These are phyloP conservation scores for Agaricus sinodeliciosus DNA, from an alignment of 768 basidiomycete species.

Conservation along the genomic window DNA sequence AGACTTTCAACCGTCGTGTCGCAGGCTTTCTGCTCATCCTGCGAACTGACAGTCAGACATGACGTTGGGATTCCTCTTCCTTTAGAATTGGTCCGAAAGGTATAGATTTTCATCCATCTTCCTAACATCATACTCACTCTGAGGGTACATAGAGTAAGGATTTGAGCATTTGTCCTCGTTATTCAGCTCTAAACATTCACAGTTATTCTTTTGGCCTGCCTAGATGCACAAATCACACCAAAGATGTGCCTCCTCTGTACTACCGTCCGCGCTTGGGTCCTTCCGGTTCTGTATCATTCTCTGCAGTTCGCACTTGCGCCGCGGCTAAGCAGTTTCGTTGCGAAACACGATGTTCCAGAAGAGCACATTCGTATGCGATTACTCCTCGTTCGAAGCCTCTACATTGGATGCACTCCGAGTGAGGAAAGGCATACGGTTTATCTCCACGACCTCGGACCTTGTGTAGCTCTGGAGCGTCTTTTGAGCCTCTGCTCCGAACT, in stretches of 20 bases:
- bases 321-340: constrained; percentile 13
- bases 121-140: not conserved
- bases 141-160: not conserved
- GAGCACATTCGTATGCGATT: constrained; percentile 15
- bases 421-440: constrained; percentile 22
- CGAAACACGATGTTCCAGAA: constrained; percentile 16
- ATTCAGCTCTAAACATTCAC: not conserved
- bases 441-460: constrained; percentile 23
- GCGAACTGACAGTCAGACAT: not conserved
- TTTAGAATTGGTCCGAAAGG: not conserved
- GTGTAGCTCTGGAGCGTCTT: constrained; percentile 25
- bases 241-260: constrained; percentile 5
- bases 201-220: constrained; percentile 16
- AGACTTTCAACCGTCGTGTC: too few relatives aligned
- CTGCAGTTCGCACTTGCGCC: constrained; percentile 10
- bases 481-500: constrained; percentile 22
- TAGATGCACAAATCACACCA: not conserved
- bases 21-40: too few relatives aligned
- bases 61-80: not conserved
- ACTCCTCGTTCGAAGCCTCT: constrained; percentile 20
- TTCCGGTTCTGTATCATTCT: constrained; percentile 17
- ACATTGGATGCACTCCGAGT: constrained; percentile 21
- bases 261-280: constrained; percentile 12
- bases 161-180: not conserved
- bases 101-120: not conserved